phyloP scores from a whole-genome alignment of 2,329 filamentous ascomycete species.

The Drechslera avenae region DNA sequence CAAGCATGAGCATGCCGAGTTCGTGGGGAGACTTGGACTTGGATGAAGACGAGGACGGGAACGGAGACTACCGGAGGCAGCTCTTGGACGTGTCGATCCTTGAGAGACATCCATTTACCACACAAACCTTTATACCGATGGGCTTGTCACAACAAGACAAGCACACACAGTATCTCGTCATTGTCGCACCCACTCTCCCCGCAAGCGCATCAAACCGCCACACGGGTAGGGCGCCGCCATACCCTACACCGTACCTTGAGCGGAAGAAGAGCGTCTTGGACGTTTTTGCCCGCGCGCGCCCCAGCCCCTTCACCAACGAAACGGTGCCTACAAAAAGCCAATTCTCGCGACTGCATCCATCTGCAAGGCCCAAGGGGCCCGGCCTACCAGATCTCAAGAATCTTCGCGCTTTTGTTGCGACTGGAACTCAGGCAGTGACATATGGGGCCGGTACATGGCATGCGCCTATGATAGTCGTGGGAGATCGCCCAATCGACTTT shows the following conservation, averaged over 20 bases:
- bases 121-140: constrained; percentile 89
- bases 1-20: constrained; percentile 43
- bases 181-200: constrained; percentile 80
- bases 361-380: constrained; percentile 50
- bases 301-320: constrained; percentile 58
- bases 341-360: constrained; percentile 36
- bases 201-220: constrained; percentile 44
- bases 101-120: constrained; percentile 91
- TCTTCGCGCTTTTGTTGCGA: constrained; percentile 78
- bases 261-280: constrained; percentile 42
- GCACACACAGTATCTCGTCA: constrained; percentile 72
- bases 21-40: constrained; percentile 43
- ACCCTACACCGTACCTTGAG: constrained; percentile 46
- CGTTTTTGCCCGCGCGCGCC: constrained; percentile 50
- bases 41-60: constrained; percentile 40
- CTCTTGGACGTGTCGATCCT: constrained; percentile 73
- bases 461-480: constrained; percentile 91
- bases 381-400: constrained; percentile 74
- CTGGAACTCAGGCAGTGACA: constrained; percentile 80
- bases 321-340: constrained; percentile 45
- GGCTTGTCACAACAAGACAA: constrained; percentile 57
- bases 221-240: constrained; percentile 47
- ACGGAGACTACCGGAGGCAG: constrained; percentile 27
- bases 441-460: constrained; percentile 95
- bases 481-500: constrained; percentile 74